Evolutionary conservation across 2,329 filamentous ascomycete genomes (phyloP).

Genomic region (Aaosphaeria arxii): DNA sequence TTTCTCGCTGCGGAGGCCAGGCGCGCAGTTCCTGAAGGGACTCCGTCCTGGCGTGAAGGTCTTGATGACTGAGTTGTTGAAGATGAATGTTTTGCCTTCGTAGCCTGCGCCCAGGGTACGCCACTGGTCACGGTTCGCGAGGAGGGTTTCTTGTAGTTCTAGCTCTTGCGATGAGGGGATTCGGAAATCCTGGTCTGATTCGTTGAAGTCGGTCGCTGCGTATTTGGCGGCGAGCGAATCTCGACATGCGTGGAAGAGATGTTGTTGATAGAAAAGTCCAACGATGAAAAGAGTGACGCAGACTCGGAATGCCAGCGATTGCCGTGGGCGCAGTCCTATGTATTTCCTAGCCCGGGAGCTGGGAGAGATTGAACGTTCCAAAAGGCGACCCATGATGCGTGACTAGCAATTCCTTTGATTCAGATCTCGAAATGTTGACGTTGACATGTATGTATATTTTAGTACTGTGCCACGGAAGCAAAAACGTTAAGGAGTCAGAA

Average conservation of each 20-base stretch:
- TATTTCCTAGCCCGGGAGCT: too few relatives aligned
- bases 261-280: conserved; percentile 14
- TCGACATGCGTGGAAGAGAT: conserved; percentile 14
- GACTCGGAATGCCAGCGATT: not conserved
- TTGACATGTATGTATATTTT: too few relatives aligned
- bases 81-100: conserved; percentile 22
- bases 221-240: conserved; percentile 19
- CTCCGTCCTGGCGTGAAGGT: conserved; percentile 20
- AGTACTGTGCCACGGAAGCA: too few relatives aligned
- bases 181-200: not conserved
- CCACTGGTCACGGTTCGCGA: conserved; percentile 18
- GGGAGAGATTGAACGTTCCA: too few relatives aligned
- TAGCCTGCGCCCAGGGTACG: conserved; percentile 17
- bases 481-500: too few relatives aligned
- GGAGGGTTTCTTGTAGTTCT: conserved; percentile 10
- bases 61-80: conserved; percentile 21
- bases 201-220: conserved; percentile 1
- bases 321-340: too few relatives aligned
- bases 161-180: not conserved
- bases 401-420: too few relatives aligned
- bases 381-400: too few relatives aligned
- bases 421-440: too few relatives aligned
- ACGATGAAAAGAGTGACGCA: conserved; percentile 11
- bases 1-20: not conserved
- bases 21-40: conserved; percentile 23